Evolutionary conservation across 2,329 filamentous ascomycete genomes (phyloP), one percentile per base, ranked within the genome.

Genomic region (Exophiala calicioides): DNA sequence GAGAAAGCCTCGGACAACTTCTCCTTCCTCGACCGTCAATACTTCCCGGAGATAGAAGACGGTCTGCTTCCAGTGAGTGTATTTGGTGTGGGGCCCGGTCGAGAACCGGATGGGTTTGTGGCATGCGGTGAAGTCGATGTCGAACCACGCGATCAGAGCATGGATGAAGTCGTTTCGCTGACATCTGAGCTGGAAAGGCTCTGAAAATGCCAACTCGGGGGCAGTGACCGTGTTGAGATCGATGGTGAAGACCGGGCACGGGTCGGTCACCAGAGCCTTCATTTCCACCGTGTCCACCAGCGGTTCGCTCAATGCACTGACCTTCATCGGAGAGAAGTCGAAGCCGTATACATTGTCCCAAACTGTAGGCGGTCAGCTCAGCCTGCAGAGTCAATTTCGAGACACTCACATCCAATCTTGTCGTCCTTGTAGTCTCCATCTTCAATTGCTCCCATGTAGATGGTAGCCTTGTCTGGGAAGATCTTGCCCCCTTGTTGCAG

Each of bases 11-110:
- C 75, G 72, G 50, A 98, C 78, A 62, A 81, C 77, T 76, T 98
- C 93, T 47, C 86, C 89, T 64, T 88, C 79, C 69, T 95, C 85
- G 27, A 95, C 90, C 13, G 90, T 97, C 56, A 98, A 75, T 24
- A 95, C 88, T 60, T 98, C 90, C 63, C 87, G 82, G 55, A 98
- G 78, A 74, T 98, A 98, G 75, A 98, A 97, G 54, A 98, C 93
- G 9, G 93, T 98, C 77, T 98, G 93, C 77, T 98, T 98, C 93
- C 93, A 98, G 79, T 98, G 93, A 13, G 93, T 98, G 75, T 97
- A 97, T 75, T 96, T 97, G 61, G 91, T 94, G 73, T 97, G 93
- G 20, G 93, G 93, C 16, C 93, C 93, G 13, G 93, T 98, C 43
- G 88, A 95, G 79, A 98, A 98, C 65, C 85, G 82, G 65, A 98